These are phyloP conservation scores for Citrus sp. DNA, from an alignment of 345 rosid species.

Conservation along the genomic window DNA sequence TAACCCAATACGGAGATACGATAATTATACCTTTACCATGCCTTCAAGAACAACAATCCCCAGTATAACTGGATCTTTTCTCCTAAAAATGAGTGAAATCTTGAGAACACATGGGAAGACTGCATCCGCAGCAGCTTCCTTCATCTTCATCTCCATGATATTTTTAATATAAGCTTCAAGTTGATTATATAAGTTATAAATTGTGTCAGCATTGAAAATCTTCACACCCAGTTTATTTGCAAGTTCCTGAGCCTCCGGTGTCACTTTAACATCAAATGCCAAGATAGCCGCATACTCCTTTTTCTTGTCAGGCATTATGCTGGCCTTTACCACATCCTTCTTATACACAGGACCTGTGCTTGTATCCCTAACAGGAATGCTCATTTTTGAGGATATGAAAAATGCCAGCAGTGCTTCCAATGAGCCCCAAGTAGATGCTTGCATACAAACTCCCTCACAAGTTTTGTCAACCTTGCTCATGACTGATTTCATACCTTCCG, in stretches of 20 bases:
- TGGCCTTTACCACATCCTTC: conserved; percentile 88
- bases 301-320: conserved; percentile 89
- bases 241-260: conserved; percentile 86
- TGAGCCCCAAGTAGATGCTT: conserved; percentile 91
- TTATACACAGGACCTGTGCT: conserved; percentile 90
- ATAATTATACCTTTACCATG: conserved; percentile 52
- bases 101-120: conserved; percentile 84
- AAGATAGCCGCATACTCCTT: conserved; percentile 86
- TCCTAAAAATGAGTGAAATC: conserved; percentile 76
- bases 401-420: conserved; percentile 91
- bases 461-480: conserved; percentile 76
- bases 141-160: conserved; percentile 83
- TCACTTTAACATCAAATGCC: conserved; percentile 94
- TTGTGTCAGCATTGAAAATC: conserved; percentile 88
- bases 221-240: conserved; percentile 85
- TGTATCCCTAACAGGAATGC: conserved; percentile 87
- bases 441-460: conserved; percentile 91
- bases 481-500: conserved; percentile 84
- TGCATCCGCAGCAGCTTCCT: conserved; percentile 85
- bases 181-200: conserved; percentile 80
- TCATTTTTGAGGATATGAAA: conserved; percentile 74
- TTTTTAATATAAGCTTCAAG: conserved; percentile 74
- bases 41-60: conserved; percentile 82
- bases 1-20: too few relatives aligned
- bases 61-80: conserved; percentile 78